Percentiles rank a stretch among this genome's conserved stretches.
Evolutionary conservation across 2,329 filamentous ascomycete genomes (phyloP).

Genomic region (Aschersonia sp.): DNA sequence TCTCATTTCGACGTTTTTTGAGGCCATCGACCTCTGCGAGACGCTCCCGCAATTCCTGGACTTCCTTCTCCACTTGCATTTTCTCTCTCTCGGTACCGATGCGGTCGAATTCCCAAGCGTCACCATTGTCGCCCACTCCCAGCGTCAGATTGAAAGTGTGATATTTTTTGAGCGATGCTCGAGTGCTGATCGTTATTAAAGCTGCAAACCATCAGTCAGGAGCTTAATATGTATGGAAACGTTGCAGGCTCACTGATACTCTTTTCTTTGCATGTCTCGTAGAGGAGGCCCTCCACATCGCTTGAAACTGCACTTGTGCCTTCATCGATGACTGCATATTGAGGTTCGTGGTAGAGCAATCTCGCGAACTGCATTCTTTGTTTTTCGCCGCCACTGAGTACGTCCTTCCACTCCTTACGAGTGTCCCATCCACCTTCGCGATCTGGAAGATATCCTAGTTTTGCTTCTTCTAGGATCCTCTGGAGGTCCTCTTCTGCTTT

Average conservation of each 20-base stretch:
- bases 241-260: slow-evolving; percentile 62
- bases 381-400: slow-evolving; percentile 94
- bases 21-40: slow-evolving; percentile 71
- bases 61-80: slow-evolving; percentile 79
- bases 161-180: slow-evolving; percentile 88
- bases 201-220: slow-evolving; percentile 30
- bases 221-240: not conserved
- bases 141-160: slow-evolving; percentile 84
- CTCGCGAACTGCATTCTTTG: slow-evolving; percentile 87
- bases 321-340: slow-evolving; percentile 90
- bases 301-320: slow-evolving; percentile 87
- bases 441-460: slow-evolving; percentile 75
- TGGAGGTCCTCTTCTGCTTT: slow-evolving; percentile 67
- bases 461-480: slow-evolving; percentile 65
- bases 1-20: slow-evolving; percentile 64
- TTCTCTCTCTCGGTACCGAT: slow-evolving; percentile 93
- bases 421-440: slow-evolving; percentile 95
- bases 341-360: slow-evolving; percentile 84
- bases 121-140: slow-evolving; percentile 65
- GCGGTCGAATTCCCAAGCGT: slow-evolving; percentile 82
- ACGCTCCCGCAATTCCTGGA: slow-evolving; percentile 68
- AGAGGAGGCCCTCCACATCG: slow-evolving; percentile 86
- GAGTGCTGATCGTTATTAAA: slow-evolving; percentile 87
- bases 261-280: slow-evolving; percentile 82
- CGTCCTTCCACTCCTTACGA: slow-evolving; percentile 95